Percentiles rank a stretch among this genome's conserved stretches.
Evolutionary conservation across 2,329 filamentous ascomycete species (phyloP).

Genomic region (Ceratocystis variospora): DNA sequence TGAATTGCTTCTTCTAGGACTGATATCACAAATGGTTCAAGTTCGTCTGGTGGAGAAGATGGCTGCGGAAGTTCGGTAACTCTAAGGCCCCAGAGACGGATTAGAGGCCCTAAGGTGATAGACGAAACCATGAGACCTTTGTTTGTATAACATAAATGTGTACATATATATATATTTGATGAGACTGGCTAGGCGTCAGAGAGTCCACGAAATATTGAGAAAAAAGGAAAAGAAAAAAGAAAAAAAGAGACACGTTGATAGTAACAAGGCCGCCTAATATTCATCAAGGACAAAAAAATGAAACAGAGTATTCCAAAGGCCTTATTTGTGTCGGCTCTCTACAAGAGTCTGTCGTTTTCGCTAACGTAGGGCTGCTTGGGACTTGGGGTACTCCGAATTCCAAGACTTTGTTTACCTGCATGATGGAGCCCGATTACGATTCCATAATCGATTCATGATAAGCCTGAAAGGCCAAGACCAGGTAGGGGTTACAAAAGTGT

Average conservation of each 20-base stretch:
- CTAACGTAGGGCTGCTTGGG: not conserved
- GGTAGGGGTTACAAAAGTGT: too few species aligned
- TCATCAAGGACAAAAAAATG: too few species aligned
- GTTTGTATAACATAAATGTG: not conserved
- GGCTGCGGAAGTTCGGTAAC: constrained; percentile 34
- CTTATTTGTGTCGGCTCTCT: too few species aligned
- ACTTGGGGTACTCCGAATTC: not conserved
- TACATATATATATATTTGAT: not conserved
- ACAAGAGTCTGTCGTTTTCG: not conserved
- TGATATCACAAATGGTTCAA: constrained; percentile 38
- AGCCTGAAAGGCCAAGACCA: not conserved
- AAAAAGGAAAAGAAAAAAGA: too few species aligned
- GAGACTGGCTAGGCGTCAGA: not conserved
- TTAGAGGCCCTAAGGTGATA: constrained; percentile 32
- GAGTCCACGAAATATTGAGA: not conserved
- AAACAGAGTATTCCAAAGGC: too few species aligned
- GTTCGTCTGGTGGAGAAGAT: constrained; percentile 29
- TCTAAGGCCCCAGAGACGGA: constrained; percentile 41
- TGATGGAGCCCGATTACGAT: not conserved
- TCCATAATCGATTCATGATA: not conserved
- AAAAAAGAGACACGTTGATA: too few species aligned
- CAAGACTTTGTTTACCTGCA: not conserved
- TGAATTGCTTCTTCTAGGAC: constrained; percentile 45
- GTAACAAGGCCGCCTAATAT: too few species aligned
- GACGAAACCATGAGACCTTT: constrained; percentile 5